phyloP scores from a whole-genome alignment of 169 alveolate species.

The Eimeria falciformis region DNA sequence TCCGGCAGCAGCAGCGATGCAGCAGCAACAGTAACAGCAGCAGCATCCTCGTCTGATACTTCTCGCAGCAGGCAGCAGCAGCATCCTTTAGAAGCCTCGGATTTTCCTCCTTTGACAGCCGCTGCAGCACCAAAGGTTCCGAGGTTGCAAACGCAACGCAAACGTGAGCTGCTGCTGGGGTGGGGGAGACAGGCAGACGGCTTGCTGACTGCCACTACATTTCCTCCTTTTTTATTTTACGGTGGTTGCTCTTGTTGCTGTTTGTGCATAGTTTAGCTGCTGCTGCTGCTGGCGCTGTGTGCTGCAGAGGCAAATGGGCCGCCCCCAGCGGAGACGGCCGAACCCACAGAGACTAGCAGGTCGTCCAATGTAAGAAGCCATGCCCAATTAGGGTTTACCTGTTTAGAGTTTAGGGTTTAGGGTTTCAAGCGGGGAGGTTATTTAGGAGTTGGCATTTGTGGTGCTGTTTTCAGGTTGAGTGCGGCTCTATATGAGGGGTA shows the following conservation, averaged over 20 bases:
- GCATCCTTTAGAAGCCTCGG: constrained; percentile 5
- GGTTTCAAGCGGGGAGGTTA: too few species aligned
- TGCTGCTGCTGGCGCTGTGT: background rate
- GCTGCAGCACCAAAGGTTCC: background rate
- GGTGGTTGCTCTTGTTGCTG: background rate
- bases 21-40: constrained; percentile 11
- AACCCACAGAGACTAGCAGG: background rate
- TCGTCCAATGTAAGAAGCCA: too few species aligned
- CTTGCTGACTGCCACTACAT: background rate
- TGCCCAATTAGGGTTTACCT: too few species aligned
- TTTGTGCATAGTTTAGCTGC: background rate
- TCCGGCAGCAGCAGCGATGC: constrained; percentile 13
- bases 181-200: too few species aligned
- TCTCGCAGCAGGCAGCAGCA: constrained; percentile 1
- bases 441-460: too few species aligned
- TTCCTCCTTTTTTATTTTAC: background rate
- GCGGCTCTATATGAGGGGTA: too few species aligned
- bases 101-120: constrained; percentile 2
- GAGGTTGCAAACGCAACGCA: background rate
- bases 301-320: background rate
- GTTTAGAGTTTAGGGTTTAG: background rate
- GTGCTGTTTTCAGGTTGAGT: too few species aligned
- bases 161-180: background rate
- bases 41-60: background rate
- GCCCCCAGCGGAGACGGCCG: background rate